A percentile compares a stretch with the other conserved stretches of the same genome.
phyloP scores from a whole-genome alignment of 768 basidiomycete genomes.

The Albatrellus ellisii region DNA sequence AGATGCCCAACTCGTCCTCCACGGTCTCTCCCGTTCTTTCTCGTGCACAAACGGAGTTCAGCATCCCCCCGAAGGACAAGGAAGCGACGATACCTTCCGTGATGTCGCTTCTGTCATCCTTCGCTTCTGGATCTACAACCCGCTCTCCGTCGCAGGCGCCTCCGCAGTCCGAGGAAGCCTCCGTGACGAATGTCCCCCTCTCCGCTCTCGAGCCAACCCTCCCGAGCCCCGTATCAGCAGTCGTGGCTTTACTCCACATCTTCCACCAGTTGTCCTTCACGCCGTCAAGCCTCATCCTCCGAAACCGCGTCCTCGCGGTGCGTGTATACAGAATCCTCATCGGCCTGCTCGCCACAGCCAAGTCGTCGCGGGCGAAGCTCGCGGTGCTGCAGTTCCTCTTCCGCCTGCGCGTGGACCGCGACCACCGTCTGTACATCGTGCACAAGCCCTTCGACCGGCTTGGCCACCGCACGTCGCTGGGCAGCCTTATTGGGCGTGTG shows the following conservation, averaged over 20 bases:
- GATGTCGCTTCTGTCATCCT: conserved; percentile 50
- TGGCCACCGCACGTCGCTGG: conserved; percentile 43
- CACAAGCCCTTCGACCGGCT: conserved; percentile 39
- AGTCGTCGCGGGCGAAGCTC: conserved; percentile 49
- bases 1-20: conserved; percentile 12
- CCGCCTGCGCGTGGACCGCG: conserved; percentile 79
- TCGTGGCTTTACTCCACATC: conserved; percentile 46
- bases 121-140: conserved; percentile 38
- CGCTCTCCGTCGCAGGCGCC: conserved; percentile 41
- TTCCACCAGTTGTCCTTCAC: conserved; percentile 67
- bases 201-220: conserved; percentile 6
- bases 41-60: conserved; percentile 44
- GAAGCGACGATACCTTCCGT: conserved; percentile 42
- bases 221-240: conserved; percentile 42
- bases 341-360: conserved; percentile 29
- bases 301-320: conserved; percentile 39
- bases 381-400: conserved; percentile 76
- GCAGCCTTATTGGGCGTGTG: conserved; percentile 48
- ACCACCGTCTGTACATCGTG: conserved; percentile 73
- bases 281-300: conserved; percentile 34
- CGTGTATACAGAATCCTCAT: conserved; percentile 41
- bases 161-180: conserved; percentile 23
- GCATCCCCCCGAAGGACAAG: conserved; percentile 23
- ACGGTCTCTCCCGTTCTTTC: conserved; percentile 41
- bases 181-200: conserved; percentile 18